Evolutionary conservation across 192 early-diverging fungal genomes (phyloP).

Genomic region (Chytriomyces sp.): DNA sequence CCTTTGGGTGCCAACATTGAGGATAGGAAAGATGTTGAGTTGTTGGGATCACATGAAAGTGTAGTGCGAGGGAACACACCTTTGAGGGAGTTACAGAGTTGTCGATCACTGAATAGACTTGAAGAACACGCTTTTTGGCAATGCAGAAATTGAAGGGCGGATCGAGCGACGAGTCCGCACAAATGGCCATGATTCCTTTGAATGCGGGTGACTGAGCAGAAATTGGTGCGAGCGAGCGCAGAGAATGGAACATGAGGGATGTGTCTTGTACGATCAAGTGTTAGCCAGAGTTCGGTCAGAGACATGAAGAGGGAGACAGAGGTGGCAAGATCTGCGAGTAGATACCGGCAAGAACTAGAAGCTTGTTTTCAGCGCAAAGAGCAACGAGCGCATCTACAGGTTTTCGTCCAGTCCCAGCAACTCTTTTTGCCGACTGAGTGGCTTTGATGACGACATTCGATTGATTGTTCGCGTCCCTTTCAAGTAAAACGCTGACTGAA

Average conservation of each 20-base stretch:
- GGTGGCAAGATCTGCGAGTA: neutral
- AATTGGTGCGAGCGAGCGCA: conserved; percentile 46
- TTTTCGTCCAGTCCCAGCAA: conserved; percentile 64
- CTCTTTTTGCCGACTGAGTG: conserved; percentile 50
- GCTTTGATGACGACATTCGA: conserved; percentile 41
- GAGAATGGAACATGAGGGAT: conserved; percentile 65
- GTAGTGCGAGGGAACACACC: neutral
- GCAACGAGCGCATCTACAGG: conserved; percentile 67
- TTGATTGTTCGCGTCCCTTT: neutral
- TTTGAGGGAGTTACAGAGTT: conserved; percentile 38
- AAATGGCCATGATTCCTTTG: conserved; percentile 42
- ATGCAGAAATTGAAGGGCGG: conserved; percentile 50
- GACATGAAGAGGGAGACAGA: neutral
- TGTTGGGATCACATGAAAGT: neutral
- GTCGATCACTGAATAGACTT: conserved; percentile 39
- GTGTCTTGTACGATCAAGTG: conserved; percentile 53
- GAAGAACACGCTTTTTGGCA: conserved; percentile 48
- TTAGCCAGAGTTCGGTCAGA: neutral
- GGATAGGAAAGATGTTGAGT: conserved; percentile 11
- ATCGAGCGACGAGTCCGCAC: conserved; percentile 43
- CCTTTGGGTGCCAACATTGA: conserved; percentile 45
- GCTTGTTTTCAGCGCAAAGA: conserved; percentile 64
- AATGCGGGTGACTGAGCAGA: conserved; percentile 29
- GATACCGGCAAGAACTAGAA: conserved; percentile 73
- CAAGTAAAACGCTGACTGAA: conserved; percentile 36